These are phyloP conservation scores for Penicillium psychrofluorescens DNA, from an alignment of 495 filamentous ascomycete species.

Conservation along the genomic window DNA sequence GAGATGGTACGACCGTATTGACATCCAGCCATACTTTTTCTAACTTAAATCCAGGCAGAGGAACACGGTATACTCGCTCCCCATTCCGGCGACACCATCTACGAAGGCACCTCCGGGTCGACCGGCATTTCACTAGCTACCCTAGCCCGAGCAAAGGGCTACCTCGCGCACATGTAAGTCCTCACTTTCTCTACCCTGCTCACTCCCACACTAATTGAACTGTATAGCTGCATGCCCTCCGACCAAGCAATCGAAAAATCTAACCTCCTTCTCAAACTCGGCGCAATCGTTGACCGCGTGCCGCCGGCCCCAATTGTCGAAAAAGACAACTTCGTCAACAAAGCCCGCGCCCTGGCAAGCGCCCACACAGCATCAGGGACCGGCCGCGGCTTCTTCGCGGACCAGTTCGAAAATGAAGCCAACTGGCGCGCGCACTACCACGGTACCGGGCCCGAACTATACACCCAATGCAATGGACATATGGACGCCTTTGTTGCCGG, in stretches of 20 bases:
- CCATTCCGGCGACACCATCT: constrained; percentile 81
- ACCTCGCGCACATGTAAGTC: constrained; percentile 77
- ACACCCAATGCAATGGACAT: constrained; percentile 61
- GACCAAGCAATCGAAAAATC: constrained; percentile 89
- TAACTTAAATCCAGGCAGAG: constrained; percentile 53
- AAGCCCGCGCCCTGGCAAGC: constrained; percentile 67
- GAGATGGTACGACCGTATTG: constrained; percentile 43
- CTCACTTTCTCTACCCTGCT: neutral
- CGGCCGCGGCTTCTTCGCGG: constrained; percentile 77
- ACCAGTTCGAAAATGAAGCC: constrained; percentile 87
- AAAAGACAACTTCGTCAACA: constrained; percentile 89
- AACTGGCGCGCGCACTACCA: constrained; percentile 82
- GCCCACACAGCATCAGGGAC: constrained; percentile 52
- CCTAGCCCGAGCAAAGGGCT: constrained; percentile 80
- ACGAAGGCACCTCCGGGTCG: constrained; percentile 93
- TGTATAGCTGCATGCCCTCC: constrained; percentile 75
- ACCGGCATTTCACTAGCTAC: constrained; percentile 91
- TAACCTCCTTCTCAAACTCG: constrained; percentile 78
- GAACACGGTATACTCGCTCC: constrained; percentile 68
- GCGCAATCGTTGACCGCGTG: constrained; percentile 82
- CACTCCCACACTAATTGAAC: constrained; percentile 1
- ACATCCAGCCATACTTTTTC: neutral
- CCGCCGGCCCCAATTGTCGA: constrained; percentile 86
- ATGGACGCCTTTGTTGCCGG: constrained; percentile 90
- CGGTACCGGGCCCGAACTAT: constrained; percentile 87